These are phyloP conservation scores for Penicillium lagena DNA, from an alignment of 495 filamentous ascomycete species.

Conservation along the genomic window DNA sequence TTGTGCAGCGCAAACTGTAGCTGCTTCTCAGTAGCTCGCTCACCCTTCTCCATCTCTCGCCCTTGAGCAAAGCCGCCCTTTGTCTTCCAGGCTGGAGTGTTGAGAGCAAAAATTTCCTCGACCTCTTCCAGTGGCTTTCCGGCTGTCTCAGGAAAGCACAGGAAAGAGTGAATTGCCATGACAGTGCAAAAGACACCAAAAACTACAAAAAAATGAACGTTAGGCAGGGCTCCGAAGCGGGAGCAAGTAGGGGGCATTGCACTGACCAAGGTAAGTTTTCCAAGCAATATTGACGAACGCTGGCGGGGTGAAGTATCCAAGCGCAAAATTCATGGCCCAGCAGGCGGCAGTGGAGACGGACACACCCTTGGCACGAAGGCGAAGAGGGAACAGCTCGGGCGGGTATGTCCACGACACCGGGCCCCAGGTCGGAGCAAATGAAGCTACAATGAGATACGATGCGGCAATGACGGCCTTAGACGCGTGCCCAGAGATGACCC, in stretches of 20 bases:
- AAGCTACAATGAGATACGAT: slow-evolving; percentile 60
- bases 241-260: too few species aligned
- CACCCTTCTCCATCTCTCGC: too few species aligned
- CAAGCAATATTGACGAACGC: slow-evolving; percentile 66
- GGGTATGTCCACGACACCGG: slow-evolving; percentile 62
- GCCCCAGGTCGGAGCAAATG: slow-evolving; percentile 52
- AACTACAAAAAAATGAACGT: slow-evolving; percentile 17
- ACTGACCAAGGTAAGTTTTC: slow-evolving; percentile 53
- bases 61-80: too few species aligned
- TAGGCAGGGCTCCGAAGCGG: too few species aligned
- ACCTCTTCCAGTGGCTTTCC: slow-evolving; percentile 76
- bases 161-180: slow-evolving; percentile 69
- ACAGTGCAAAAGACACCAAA: slow-evolving; percentile 67
- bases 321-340: slow-evolving; percentile 75
- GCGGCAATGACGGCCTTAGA: slow-evolving; percentile 57
- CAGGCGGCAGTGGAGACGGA: slow-evolving; percentile 63
- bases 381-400: slow-evolving; percentile 59
- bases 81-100: slow-evolving; percentile 66
- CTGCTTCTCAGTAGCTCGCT: too few species aligned
- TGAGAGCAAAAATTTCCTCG: slow-evolving; percentile 64
- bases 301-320: slow-evolving; percentile 68
- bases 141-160: slow-evolving; percentile 74
- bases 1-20: too few species aligned
- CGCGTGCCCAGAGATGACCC: slow-evolving; percentile 24
- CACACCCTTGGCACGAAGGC: slow-evolving; percentile 57